A percentile compares a stretch with the other conserved stretches of the same genome.
phyloP scores from a whole-genome alignment of 345 rosid genomes.

The Syzygium grande region DNA sequence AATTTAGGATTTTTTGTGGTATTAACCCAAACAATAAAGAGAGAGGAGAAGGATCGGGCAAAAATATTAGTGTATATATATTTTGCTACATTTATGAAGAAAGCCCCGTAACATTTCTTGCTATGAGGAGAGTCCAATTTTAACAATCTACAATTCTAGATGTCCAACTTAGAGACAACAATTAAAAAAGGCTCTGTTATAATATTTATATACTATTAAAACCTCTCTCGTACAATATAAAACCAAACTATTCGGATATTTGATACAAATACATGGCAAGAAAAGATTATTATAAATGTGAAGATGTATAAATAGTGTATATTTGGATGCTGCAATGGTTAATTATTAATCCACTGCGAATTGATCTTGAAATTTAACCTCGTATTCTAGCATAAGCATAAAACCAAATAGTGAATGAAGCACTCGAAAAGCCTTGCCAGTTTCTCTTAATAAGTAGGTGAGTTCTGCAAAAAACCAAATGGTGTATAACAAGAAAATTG shows the following conservation, averaged over 20 bases:
- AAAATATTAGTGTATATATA: not conserved
- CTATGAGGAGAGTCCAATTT: no score
- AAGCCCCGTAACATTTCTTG: not conserved
- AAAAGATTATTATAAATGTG: not conserved
- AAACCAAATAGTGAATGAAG: not conserved
- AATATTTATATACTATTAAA: not conserved
- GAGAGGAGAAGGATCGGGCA: not conserved
- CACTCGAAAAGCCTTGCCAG: not conserved
- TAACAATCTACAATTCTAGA: no score
- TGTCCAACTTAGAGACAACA: no score
- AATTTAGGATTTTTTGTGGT: no score
- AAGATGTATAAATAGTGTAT: not conserved
- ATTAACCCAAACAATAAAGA: no score
- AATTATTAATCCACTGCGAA: not conserved
- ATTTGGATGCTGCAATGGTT: not conserved
- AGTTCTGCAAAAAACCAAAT: not conserved
- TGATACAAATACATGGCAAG: not conserved
- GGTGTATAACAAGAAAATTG: not conserved
- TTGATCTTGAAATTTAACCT: not conserved
- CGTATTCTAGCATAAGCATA: not conserved
- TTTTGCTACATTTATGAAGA: not conserved
- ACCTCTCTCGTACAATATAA: not conserved
- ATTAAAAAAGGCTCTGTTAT: no score
- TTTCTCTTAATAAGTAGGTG: not conserved
- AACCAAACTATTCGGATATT: not conserved